Base-by-base conservation (phyloP, 352 stramenopile genomes). In the Globisporangium ultimum region DNA sequence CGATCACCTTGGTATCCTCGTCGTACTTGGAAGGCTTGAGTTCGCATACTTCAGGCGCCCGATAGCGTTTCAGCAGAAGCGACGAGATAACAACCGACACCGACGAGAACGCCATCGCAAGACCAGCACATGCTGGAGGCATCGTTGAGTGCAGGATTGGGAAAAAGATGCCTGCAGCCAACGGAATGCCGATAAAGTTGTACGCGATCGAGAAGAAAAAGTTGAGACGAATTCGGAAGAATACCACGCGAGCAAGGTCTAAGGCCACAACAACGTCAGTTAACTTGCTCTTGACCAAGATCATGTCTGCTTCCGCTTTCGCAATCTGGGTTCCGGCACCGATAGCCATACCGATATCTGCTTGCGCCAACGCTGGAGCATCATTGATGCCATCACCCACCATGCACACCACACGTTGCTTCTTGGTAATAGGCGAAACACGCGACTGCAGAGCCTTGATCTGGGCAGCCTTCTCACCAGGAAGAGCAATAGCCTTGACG, bases 301-400 rank as follows among this genome's bases (percentile, higher is more conserved):
- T 85, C 83, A 96, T 93, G 55, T 96, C 86, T 1, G 87, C 87
- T 54, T 93, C 83, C 0, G 83, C 88, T 61, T 93, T 91, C 15
- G 88, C 88, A 43, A 95, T 93, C 57, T 96, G 80, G 15, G 94
- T 98, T 14, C 93, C 95, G 4, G 93, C 88, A 24, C 92, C 94
- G 41, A 96, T 93, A 1, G 94, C 93, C 71, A 98, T 93, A 9
- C 94, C 93, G 5, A 98, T 76, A 63, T 98, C 90, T 12, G 93
- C 90, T 53, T 97, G 84, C 8, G 90, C 87, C 11, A 98, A 64
- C 1, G 96, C 93, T 12, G 95, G 94, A 8, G 92, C 93, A 72
- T 99, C 96, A 70, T 98, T 99, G 51, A 99, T 96, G 28, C 95
- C 94, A 60, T 98, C 93, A 21, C 95, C 93, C 50, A 97, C 84